phyloP scores from a whole-genome alignment of 164 flowering plant genomes.

The Amborella trichopoda region DNA sequence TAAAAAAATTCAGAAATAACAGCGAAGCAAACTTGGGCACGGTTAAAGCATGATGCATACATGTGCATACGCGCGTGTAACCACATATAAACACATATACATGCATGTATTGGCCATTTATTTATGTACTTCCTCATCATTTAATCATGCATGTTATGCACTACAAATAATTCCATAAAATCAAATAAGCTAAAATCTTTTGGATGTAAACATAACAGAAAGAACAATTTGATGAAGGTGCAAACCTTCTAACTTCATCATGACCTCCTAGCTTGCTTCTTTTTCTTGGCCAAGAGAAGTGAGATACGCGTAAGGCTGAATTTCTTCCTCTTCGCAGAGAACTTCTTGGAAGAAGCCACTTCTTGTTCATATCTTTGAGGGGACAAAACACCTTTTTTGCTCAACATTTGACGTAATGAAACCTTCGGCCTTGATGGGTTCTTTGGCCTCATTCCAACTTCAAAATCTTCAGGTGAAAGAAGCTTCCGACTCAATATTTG shows the following conservation, averaged over 20 bases:
- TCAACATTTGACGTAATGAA: conserved; percentile 76
- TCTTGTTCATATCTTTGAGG: conserved; percentile 1
- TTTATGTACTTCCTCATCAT: no score
- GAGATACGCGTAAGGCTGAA: conserved; percentile 51
- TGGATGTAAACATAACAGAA: no score
- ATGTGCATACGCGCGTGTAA: no score
- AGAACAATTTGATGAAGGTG: no score
- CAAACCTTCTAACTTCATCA: conserved; percentile 13
- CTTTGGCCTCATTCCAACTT: conserved; percentile 17
- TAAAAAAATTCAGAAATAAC: no score
- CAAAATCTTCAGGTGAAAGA: conserved; percentile 47
- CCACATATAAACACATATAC: no score
- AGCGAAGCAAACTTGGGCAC: no score
- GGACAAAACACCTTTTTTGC: conserved; percentile 22
- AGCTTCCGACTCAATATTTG: conserved; percentile 83
- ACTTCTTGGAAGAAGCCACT: conserved; percentile 17
- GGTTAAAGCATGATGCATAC: no score
- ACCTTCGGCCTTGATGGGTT: conserved; percentile 30
- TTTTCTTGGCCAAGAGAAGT: conserved; percentile 37
- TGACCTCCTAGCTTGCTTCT: conserved; percentile 26
- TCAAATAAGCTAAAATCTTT: no score
- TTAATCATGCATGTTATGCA: no score
- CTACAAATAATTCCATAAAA: no score
- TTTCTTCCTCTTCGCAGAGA: conserved; percentile 65
- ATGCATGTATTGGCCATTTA: no score